These are phyloP conservation scores for Zygosaccharomyces lentus DNA, from an alignment of 805 yeast species.

Conservation along the genomic window DNA sequence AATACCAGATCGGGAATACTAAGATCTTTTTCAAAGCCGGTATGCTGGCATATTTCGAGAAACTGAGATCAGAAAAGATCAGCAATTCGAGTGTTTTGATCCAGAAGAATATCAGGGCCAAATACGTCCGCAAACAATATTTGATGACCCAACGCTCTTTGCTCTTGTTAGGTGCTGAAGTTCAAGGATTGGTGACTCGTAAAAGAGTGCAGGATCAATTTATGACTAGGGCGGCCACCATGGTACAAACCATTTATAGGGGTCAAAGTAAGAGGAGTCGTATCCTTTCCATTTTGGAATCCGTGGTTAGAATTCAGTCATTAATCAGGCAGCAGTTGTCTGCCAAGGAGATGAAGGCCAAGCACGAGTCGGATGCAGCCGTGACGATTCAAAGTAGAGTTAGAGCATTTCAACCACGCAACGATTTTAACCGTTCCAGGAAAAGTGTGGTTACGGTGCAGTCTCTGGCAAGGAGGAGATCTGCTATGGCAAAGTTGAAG, in stretches of 20 bases:
- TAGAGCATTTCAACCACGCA: constrained; percentile 66
- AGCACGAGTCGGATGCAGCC: constrained; percentile 61
- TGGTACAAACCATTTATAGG: constrained; percentile 66
- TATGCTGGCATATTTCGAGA: constrained; percentile 87
- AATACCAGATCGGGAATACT: constrained; percentile 87
- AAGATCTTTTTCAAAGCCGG: constrained; percentile 97
- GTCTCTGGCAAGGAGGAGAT: constrained; percentile 67
- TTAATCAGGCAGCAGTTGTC: constrained; percentile 48
- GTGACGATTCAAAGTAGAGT: constrained; percentile 64
- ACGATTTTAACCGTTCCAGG: constrained; percentile 42
- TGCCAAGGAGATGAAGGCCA: constrained; percentile 48
- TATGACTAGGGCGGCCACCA: constrained; percentile 61
- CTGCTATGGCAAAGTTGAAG: constrained; percentile 63
- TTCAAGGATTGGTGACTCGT: constrained; percentile 65
- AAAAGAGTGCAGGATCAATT: constrained; percentile 49
- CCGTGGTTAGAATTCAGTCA: constrained; percentile 46
- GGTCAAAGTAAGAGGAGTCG: constrained; percentile 45
- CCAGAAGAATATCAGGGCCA: constrained; percentile 75
- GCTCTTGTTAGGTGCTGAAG: constrained; percentile 52
- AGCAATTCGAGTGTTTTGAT: constrained; percentile 72
- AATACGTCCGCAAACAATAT: constrained; percentile 58
- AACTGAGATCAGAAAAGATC: constrained; percentile 72
- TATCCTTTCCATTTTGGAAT: constrained; percentile 24
- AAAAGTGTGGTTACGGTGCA: constrained; percentile 69
- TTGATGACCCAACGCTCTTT: constrained; percentile 52